A percentile compares a stretch with the other conserved stretches of the same genome.
Conservation (phyloP, 441 rosid genomes). For the Bruguiera hainesii region DNA sequence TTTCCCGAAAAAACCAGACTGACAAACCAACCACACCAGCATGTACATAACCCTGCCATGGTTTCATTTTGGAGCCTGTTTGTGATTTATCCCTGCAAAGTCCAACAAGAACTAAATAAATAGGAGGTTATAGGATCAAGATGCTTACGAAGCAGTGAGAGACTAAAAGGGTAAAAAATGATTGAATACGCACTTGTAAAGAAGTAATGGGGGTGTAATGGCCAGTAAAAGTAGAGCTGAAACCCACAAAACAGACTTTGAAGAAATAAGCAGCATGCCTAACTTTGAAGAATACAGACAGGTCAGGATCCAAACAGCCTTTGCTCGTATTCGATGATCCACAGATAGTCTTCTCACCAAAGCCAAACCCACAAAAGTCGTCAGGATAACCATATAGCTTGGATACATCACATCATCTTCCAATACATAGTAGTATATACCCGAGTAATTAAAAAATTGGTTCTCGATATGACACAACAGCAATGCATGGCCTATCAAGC, state of each 20-base stretch:
- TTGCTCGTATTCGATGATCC: slow-evolving; percentile 72
- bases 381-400: slow-evolving; percentile 91
- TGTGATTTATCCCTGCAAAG: slow-evolving; percentile 72
- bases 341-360: slow-evolving; percentile 71
- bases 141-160: neutral
- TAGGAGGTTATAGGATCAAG: neutral
- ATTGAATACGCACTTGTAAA: slow-evolving; percentile 63
- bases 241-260: slow-evolving; percentile 87
- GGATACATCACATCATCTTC: slow-evolving; percentile 99
- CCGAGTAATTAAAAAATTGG: slow-evolving; percentile 81
- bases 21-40: slow-evolving; percentile 77
- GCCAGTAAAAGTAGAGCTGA: slow-evolving; percentile 83
- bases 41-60: slow-evolving; percentile 96
- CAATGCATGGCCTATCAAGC: slow-evolving; percentile 71
- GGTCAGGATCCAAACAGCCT: slow-evolving; percentile 89
- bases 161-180: slow-evolving; percentile 11
- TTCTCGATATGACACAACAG: slow-evolving; percentile 85
- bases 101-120: slow-evolving; percentile 15
- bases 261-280: slow-evolving; percentile 79
- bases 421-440: slow-evolving; percentile 76
- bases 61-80: slow-evolving; percentile 83
- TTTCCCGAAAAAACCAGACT: slow-evolving; percentile 98
- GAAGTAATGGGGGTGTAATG: slow-evolving; percentile 84
- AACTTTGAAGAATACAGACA: slow-evolving; percentile 86
- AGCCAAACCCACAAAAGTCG: slow-evolving; percentile 78